Percentiles rank a stretch among this genome's conserved stretches.
Conservation (phyloP, 1,284 basidiomycete species). For the Macrocystidia cucumis region DNA sequence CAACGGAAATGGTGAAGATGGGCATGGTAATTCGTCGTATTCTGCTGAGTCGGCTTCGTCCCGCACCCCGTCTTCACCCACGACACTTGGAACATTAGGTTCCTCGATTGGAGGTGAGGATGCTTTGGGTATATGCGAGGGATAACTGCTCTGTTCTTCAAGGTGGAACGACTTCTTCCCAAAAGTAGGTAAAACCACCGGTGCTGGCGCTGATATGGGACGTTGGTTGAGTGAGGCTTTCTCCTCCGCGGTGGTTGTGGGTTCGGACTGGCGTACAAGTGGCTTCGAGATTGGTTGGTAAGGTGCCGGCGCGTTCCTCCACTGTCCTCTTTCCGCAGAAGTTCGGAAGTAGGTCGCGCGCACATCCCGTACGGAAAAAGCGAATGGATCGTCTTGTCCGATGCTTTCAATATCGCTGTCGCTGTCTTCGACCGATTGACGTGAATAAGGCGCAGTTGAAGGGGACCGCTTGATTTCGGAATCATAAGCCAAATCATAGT, state of each 20-base stretch:
- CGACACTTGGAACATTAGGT: too few relatives aligned
- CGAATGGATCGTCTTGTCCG: conserved; percentile 16
- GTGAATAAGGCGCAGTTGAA: too few relatives aligned
- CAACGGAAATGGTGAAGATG: conserved; percentile 27
- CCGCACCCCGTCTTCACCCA: too few relatives aligned
- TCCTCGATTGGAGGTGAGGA: too few relatives aligned
- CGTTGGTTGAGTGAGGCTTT: conserved; percentile 20
- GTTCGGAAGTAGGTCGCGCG: conserved; percentile 40
- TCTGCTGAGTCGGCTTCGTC: too few relatives aligned
- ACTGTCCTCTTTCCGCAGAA: conserved; percentile 45
- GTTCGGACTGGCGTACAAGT: conserved; percentile 26
- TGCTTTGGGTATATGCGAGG: conserved; percentile 2
- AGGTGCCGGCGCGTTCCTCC: conserved; percentile 38
- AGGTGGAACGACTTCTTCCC: too few relatives aligned
- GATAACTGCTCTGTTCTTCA: too few relatives aligned
- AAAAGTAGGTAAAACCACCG: too few relatives aligned
- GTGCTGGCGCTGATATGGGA: conserved; percentile 26
- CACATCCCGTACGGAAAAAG: conserved; percentile 16
- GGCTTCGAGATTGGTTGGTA: conserved; percentile 14
- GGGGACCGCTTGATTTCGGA: conserved; percentile 21
- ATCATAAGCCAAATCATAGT: conserved; percentile 14
- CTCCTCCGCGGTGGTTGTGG: conserved; percentile 17
- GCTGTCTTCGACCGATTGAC: too few relatives aligned
- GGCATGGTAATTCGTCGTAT: conserved; percentile 14
- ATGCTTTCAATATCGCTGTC: conserved; percentile 16